These are phyloP conservation scores for Zarea fungicola DNA, from an alignment of 2,329 filamentous ascomycete species.

Conservation along the genomic window DNA sequence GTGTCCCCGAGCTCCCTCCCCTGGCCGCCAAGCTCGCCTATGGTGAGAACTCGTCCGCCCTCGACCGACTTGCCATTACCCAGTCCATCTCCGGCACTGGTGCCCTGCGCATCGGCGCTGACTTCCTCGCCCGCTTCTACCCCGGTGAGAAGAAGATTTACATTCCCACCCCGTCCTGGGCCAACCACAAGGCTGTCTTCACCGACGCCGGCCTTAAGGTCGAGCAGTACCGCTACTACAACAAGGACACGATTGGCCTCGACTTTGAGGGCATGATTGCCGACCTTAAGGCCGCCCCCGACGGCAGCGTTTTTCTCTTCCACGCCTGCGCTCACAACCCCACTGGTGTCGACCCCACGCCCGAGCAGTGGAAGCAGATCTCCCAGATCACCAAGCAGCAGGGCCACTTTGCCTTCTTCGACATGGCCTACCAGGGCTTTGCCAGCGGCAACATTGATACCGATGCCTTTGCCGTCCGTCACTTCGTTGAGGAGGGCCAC, in stretches of 20 bases:
- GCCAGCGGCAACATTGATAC: constrained; percentile 86
- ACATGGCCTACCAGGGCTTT: constrained; percentile 99
- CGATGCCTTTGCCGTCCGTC: constrained; percentile 87
- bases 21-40: constrained; percentile 89
- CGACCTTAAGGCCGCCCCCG: constrained; percentile 84
- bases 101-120: constrained; percentile 88
- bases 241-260: constrained; percentile 96
- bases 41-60: constrained; percentile 69
- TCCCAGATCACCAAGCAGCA: constrained; percentile 79
- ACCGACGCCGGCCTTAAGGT: constrained; percentile 86
- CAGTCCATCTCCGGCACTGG: constrained; percentile 98
- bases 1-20: constrained; percentile 88
- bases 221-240: constrained; percentile 96
- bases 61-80: constrained; percentile 81
- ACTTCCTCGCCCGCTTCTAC: constrained; percentile 89
- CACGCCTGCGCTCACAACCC: constrained; percentile 98
- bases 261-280: constrained; percentile 92
- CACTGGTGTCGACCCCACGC: constrained; percentile 89
- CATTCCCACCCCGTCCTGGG: constrained; percentile 94
- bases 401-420: constrained; percentile 93
- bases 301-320: constrained; percentile 83
- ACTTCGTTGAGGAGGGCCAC: constrained; percentile 92
- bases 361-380: constrained; percentile 90
- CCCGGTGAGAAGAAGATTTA: constrained; percentile 92
- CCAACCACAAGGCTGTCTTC: constrained; percentile 97